Base-by-base conservation (phyloP, 2,329 filamentous ascomycete species). In the Microcera coccophila region DNA sequence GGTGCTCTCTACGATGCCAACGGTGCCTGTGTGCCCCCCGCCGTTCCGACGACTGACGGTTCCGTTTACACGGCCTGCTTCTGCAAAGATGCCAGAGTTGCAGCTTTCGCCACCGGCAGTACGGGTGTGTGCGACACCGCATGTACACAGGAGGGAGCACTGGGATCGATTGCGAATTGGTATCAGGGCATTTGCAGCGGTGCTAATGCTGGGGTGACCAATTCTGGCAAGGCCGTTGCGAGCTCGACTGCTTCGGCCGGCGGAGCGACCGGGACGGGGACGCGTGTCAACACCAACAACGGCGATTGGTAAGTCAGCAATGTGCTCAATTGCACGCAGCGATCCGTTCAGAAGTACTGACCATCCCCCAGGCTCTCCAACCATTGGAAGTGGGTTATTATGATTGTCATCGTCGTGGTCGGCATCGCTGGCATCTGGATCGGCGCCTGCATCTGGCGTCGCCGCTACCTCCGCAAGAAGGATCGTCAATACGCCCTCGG, bases 341-440 rank as follows among this genome's bases (percentile, higher is more conserved):
- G n/a, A n/a, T n/a, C n/a, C n/a, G n/a, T 14, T n/a, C 12, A 26
- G 20, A 19, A 15, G 11, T 14, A 4, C 47, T 56, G 33, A 50
- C n/a, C 33, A 9, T 20, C 11, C 11, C 17, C 5, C 48, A 88
- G 85, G 85, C 67, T 87, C 38, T 73, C 76, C 7, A 74, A 71
- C 20, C 87, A 91, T 64, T 88, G 79, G 71, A 76, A 82, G 69
- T 95, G 87, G 87, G 79, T 94, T 35, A 74, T 91, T 49, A 88
- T 93, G 75, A 73, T 93, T 40, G 82, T 89, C 51, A 70, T 91
- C 48, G 74, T 94, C 20, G 75, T 84, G 33, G 70, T 91, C 46
- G 83, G 73, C 40, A 85, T 94, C 48, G 68, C 75, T 12, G 72
- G 73, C 44, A 77, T 88, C 57, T 85, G 84, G 73, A 67, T 84